Evolutionary conservation across 169 alveolate genomes (phyloP).

Genomic region (Plasmodium malariae): DNA sequence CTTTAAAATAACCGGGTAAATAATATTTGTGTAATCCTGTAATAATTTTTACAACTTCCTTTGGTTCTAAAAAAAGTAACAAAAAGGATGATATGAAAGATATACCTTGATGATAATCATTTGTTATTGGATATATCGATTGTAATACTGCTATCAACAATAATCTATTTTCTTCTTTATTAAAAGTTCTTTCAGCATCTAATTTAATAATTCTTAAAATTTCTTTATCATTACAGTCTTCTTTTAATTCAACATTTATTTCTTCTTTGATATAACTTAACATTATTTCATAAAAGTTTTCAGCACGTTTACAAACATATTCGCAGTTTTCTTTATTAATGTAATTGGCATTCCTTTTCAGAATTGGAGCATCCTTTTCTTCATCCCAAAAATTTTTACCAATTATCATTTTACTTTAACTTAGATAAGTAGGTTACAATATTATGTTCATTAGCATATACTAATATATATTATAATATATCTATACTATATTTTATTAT

Average conservation of each 20-base stretch:
- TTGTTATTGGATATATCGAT: constrained; percentile 78
- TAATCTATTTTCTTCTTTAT: constrained; percentile 75
- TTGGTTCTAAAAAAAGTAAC: constrained; percentile 79
- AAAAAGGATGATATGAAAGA: constrained; percentile 85
- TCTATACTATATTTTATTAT: too few species aligned
- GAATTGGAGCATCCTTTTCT: constrained; percentile 76
- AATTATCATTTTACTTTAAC: constrained; percentile 52
- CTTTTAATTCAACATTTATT: constrained; percentile 43
- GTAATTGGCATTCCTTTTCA: constrained; percentile 69
- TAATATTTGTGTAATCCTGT: constrained; percentile 78
- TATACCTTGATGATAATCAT: constrained; percentile 88
- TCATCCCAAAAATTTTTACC: constrained; percentile 75
- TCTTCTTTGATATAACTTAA: constrained; percentile 76
- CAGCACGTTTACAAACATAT: constrained; percentile 68
- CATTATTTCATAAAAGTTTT: constrained; percentile 69
- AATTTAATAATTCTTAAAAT: constrained; percentile 80
- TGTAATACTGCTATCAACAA: constrained; percentile 74
- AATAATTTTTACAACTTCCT: constrained; percentile 80
- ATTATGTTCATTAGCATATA: too few species aligned
- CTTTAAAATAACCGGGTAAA: constrained; percentile 85
- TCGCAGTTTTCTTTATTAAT: constrained; percentile 56
- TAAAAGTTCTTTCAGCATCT: constrained; percentile 87
- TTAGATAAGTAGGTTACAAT: too few species aligned
- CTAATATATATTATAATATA: too few species aligned
- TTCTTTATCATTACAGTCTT: constrained; percentile 77